A percentile compares a stretch with the other conserved stretches of the same genome.
Conservation (phyloP, 768 basidiomycete species). For the Boletellus sp. region DNA sequence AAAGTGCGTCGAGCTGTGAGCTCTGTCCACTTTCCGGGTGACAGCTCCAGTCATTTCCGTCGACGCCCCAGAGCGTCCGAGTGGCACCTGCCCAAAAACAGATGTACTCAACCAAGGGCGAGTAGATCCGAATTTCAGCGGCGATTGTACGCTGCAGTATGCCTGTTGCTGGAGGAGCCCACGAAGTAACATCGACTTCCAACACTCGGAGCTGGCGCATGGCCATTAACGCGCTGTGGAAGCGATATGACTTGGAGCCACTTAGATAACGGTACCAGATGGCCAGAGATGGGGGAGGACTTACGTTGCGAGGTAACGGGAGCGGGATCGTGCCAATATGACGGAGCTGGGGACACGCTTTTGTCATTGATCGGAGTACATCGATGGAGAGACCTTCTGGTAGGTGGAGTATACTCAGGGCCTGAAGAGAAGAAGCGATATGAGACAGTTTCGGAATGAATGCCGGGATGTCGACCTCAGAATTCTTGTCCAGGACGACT, state of each 20-base stretch:
- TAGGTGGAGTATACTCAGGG: conserved; percentile 35
- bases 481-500: conserved; percentile 38
- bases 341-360: conserved; percentile 32
- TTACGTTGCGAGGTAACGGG: conserved; percentile 36
- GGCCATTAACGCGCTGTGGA: conserved; percentile 34
- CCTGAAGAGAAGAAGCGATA: conserved; percentile 32
- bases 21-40: conserved; percentile 27
- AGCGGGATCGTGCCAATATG: conserved; percentile 38
- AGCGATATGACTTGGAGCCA: conserved; percentile 27
- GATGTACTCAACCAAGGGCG: conserved; percentile 33
- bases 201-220: conserved; percentile 34
- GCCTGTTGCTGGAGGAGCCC: conserved; percentile 32
- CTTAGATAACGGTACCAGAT: conserved; percentile 20
- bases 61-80: conserved; percentile 29
- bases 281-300: conserved; percentile 10
- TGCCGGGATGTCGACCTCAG: conserved; percentile 26
- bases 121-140: conserved; percentile 38
- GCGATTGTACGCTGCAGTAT: conserved; percentile 35
- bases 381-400: conserved; percentile 32
- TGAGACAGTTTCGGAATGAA: conserved; percentile 32
- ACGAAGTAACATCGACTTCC: conserved; percentile 37
- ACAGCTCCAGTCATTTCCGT: conserved; percentile 35
- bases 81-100: conserved; percentile 33
- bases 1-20: conserved; percentile 27
- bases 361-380: conserved; percentile 32